Evolutionary conservation across 192 early-diverging fungal genomes (phyloP).

Genomic region (Jimgerdemannia flammicorona): DNA sequence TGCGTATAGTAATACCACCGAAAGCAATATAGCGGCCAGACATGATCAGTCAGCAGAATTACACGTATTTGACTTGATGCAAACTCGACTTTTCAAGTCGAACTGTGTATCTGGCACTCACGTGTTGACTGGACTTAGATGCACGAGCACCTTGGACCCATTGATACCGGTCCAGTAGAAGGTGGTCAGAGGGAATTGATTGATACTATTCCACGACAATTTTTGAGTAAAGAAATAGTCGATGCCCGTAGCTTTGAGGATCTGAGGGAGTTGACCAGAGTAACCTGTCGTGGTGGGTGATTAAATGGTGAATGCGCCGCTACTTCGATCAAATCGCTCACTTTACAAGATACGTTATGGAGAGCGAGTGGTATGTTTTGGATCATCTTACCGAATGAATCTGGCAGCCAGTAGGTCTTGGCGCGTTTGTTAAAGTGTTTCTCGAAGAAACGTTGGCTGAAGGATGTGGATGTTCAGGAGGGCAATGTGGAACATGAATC

Average conservation of each 20-base stretch:
- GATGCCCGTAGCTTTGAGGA: conserved; percentile 60
- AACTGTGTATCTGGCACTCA: conserved; percentile 37
- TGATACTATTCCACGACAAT: conserved; percentile 99
- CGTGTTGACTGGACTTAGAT: conserved; percentile 91
- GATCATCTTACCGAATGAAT: conserved; percentile 81
- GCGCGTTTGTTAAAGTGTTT: conserved; percentile 66
- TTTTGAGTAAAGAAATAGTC: conserved; percentile 99
- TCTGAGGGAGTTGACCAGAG: conserved; percentile 1
- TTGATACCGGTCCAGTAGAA: conserved; percentile 93
- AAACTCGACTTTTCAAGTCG: too few species aligned
- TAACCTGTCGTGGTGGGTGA: conserved; percentile 3
- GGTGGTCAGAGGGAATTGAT: conserved; percentile 95
- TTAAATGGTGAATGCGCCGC: conserved; percentile 41
- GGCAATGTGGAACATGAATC: too few species aligned
- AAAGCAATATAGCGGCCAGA: too few species aligned
- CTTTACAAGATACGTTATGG: too few species aligned
- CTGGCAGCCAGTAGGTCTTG: conserved; percentile 92
- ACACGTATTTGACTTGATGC: too few species aligned
- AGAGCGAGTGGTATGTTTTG: too few species aligned
- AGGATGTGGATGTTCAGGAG: neutral
- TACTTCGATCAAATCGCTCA: too few species aligned
- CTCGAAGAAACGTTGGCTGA: conserved; percentile 81
- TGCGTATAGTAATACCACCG: too few species aligned
- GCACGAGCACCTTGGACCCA: conserved; percentile 78
- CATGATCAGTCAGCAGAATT: too few species aligned